These are phyloP conservation scores for Syzygium syzygioides DNA, from an alignment of 441 rosid species.

Conservation along the genomic window DNA sequence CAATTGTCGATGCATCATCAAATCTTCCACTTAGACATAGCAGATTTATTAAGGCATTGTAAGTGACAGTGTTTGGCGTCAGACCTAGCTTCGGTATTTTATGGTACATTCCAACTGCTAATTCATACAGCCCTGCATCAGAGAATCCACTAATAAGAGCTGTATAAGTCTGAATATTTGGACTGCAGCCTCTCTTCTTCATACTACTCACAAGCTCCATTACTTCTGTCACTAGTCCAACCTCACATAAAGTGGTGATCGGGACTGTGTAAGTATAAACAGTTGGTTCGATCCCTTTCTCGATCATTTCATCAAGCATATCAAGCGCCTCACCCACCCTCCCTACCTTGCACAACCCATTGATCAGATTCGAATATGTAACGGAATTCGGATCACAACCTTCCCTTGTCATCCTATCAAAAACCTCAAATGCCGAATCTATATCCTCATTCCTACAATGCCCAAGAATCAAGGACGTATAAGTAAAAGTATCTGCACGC, in stretches of 20 bases:
- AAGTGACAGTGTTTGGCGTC: conserved; percentile 40
- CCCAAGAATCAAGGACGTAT: conserved; percentile 63
- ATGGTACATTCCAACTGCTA: conserved; percentile 52
- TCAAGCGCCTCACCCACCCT: conserved; percentile 47
- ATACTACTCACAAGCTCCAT: conserved; percentile 31
- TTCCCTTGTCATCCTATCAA: conserved; percentile 40
- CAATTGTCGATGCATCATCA: conserved; percentile 32
- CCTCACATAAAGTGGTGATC: conserved; percentile 37
- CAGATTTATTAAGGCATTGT: conserved; percentile 47
- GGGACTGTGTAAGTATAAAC: conserved; percentile 49
- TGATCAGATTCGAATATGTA: conserved; percentile 46
- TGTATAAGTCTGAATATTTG: conserved; percentile 53
- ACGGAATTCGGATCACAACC: conserved; percentile 53
- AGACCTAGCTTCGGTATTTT: conserved; percentile 45
- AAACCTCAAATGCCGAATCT: conserved; percentile 41
- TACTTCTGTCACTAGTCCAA: conserved; percentile 45
- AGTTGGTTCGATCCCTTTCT: conserved; percentile 40
- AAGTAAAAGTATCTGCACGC: conserved; percentile 47
- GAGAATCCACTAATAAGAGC: conserved; percentile 47
- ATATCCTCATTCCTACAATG: conserved; percentile 43
- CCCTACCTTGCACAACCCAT: conserved; percentile 46
- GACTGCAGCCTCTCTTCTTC: conserved; percentile 36
- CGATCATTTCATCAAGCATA: conserved; percentile 45
- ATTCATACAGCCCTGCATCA: conserved; percentile 27
- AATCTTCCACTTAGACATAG: conserved; percentile 27